Conservation (phyloP, 2,329 filamentous ascomycete genomes). For the Zalaria obscura region DNA sequence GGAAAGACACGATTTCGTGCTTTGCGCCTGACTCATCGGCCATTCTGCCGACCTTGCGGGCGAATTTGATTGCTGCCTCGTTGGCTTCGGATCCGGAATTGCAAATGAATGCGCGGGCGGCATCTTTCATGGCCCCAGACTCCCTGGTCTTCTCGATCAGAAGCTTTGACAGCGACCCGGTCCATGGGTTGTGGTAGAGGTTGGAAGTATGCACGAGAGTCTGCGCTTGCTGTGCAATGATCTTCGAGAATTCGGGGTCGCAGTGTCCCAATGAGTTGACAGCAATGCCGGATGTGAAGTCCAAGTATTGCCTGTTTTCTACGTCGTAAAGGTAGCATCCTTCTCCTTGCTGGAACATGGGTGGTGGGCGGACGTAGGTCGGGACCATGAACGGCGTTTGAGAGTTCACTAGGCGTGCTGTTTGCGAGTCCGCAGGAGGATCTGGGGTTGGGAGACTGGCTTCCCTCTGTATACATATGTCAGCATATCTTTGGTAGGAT, state of each 20-base stretch:
- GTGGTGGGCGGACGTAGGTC: slow-evolving; percentile 80
- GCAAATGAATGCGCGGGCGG: slow-evolving; percentile 73
- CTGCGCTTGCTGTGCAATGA: slow-evolving; percentile 53
- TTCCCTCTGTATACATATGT: slow-evolving; percentile 26
- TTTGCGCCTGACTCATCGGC: slow-evolving; percentile 36
- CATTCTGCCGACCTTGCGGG: slow-evolving; percentile 71
- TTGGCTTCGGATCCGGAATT: slow-evolving; percentile 97
- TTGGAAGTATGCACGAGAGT: slow-evolving; percentile 87
- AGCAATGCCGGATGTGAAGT: slow-evolving; percentile 91
- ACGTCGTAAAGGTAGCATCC: slow-evolving; percentile 84
- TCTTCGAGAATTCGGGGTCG: slow-evolving; percentile 59
- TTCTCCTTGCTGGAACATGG: slow-evolving; percentile 77
- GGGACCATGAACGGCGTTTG: slow-evolving; percentile 85
- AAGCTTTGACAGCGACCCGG: slow-evolving; percentile 71
- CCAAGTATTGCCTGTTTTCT: slow-evolving; percentile 78
- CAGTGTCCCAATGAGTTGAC: slow-evolving; percentile 89
- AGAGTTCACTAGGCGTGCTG: slow-evolving; percentile 58
- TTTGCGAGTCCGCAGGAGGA: slow-evolving; percentile 58
- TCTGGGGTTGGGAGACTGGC: slow-evolving; percentile 52
- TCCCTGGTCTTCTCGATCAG: slow-evolving; percentile 69
- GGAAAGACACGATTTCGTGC: slow-evolving; percentile 77
- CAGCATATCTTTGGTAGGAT: slow-evolving; percentile 4
- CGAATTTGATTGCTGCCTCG: slow-evolving; percentile 94
- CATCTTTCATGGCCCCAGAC: slow-evolving; percentile 70
- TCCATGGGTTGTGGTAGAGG: slow-evolving; percentile 95